Evolutionary conservation across 495 filamentous ascomycete genomes (phyloP).

Genomic region (Ascobolus immersus): DNA sequence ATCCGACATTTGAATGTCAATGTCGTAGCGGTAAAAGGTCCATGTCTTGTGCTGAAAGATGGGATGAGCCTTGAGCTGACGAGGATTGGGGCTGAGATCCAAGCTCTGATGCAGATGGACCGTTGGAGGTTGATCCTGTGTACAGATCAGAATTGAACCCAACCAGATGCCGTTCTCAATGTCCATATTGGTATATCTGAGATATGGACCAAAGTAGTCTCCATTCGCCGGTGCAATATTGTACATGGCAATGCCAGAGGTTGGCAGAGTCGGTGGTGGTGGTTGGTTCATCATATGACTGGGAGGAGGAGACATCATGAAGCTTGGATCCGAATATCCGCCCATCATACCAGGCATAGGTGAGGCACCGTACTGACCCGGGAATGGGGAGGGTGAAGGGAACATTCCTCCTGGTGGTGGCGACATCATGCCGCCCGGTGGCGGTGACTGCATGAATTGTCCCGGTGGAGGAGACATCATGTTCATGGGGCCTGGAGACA

Average conservation of each 20-base stretch:
- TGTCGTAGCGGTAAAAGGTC: constrained; percentile 88
- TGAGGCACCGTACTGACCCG: no score
- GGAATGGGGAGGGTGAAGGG: no score
- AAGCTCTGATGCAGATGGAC: constrained; percentile 84
- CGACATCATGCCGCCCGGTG: no score
- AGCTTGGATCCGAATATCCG: no score
- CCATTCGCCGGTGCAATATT: constrained; percentile 82
- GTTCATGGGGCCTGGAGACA: constrained; percentile 40
- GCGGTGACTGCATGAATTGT: no score
- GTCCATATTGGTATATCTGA: constrained; percentile 93
- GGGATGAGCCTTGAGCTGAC: constrained; percentile 58
- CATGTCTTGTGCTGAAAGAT: constrained; percentile 78
- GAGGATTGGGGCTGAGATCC: constrained; percentile 79
- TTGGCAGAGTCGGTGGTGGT: constrained; percentile 27
- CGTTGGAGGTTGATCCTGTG: constrained; percentile 77
- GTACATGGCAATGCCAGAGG: constrained; percentile 70
- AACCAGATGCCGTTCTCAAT: constrained; percentile 75
- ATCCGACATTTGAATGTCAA: constrained; percentile 81
- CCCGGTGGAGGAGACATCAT: constrained; percentile 51
- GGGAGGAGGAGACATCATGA: no score
- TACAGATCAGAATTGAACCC: constrained; percentile 52
- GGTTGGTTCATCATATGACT: neutral
- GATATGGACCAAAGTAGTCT: constrained; percentile 94
- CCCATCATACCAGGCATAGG: no score
- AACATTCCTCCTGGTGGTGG: no score